Base-by-base conservation (phyloP, 2,329 filamentous ascomycete species). In the Trichoderma sp. region DNA sequence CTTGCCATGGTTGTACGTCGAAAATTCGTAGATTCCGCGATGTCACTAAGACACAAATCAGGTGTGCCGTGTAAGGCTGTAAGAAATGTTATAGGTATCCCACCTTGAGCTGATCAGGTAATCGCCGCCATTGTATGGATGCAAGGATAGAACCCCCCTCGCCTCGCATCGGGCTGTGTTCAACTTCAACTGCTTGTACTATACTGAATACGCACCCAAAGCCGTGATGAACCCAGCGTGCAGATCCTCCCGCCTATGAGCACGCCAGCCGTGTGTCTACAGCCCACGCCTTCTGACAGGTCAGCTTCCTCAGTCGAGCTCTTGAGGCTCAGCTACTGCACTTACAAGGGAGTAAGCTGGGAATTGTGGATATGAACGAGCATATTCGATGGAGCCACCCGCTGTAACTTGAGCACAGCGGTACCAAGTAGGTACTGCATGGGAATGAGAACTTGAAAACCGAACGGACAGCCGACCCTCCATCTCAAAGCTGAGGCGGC, bases 401-500 rank as follows among this genome's bases (percentile, higher is more conserved):
- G 30, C 30, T 23, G 57, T 30, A 57, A n/a, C 53, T 8, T 57
- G 26, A 57, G 26, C 26, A 30, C 26, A n/a, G 26, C 26, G 53
- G 53, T 30, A 57, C 50, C 17, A 39, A 39, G 36, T 1, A 39
- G 36, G 36, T 11, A 6, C 23, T 63, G 36, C 36, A 47, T 28
- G 61, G 26, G 36, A 30, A 30, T n/a, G 36, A 20, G n/a, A 66
- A 20, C 5, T 39, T 39, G 15, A 30, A 34, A 13, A 9, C 63
- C 3, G 47, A 39, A 39, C 63, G 30, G 36, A 66, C 63, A n/a
- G 36, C 30, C 63, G 63, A 66, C 43, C 39, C 39, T 30, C n/a
- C 63, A 55, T 30, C 63, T 39, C 30, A 28, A 17, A 66, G 63
- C 30, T 57, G 63, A 66, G 63, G 63, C 63, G 63, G 63, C 63